A percentile compares a stretch with the other conserved stretches of the same genome.
Conservation (phyloP, 345 rosid genomes). For the Murraya paniculata region DNA sequence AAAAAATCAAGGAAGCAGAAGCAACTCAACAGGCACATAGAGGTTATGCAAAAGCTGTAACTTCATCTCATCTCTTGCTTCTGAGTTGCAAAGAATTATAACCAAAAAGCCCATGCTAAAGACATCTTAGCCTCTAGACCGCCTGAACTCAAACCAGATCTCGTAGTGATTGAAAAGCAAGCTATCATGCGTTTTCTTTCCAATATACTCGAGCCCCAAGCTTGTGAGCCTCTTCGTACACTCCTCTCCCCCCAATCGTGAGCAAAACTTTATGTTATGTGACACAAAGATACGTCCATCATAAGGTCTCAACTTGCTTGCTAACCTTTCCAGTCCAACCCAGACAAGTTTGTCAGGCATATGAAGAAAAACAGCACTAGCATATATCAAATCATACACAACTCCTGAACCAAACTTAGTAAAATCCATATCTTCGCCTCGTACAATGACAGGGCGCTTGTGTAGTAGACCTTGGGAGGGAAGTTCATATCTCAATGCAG, state of each 20-base stretch:
- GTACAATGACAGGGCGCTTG: constrained; percentile 78
- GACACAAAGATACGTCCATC: constrained; percentile 89
- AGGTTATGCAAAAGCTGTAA: neutral
- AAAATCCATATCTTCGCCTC: constrained; percentile 94
- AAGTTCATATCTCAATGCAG: constrained; percentile 91
- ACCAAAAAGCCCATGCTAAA: neutral
- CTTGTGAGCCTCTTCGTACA: constrained; percentile 66
- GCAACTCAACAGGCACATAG: constrained; percentile 1
- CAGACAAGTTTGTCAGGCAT: constrained; percentile 97
- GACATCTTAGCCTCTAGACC: constrained; percentile 40
- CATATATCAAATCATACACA: constrained; percentile 79
- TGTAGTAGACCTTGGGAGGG: constrained; percentile 88
- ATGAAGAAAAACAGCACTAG: constrained; percentile 97
- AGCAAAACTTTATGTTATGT: constrained; percentile 88
- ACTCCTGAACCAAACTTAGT: constrained; percentile 57
- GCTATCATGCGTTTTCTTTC: constrained; percentile 82
- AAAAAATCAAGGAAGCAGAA: neutral
- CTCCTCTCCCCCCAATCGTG: constrained; percentile 72
- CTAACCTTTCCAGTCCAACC: constrained; percentile 83
- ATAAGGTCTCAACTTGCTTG: constrained; percentile 61
- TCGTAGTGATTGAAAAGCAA: constrained; percentile 93
- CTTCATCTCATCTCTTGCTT: neutral
- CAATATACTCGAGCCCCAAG: constrained; percentile 76
- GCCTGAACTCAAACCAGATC: constrained; percentile 84
- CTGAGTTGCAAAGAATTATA: neutral